Evolutionary conservation across 2,329 filamentous ascomycete species (phyloP), one percentile per base, ranked within the genome.

Genomic region (Paraconiothyrium brasiliense): DNA sequence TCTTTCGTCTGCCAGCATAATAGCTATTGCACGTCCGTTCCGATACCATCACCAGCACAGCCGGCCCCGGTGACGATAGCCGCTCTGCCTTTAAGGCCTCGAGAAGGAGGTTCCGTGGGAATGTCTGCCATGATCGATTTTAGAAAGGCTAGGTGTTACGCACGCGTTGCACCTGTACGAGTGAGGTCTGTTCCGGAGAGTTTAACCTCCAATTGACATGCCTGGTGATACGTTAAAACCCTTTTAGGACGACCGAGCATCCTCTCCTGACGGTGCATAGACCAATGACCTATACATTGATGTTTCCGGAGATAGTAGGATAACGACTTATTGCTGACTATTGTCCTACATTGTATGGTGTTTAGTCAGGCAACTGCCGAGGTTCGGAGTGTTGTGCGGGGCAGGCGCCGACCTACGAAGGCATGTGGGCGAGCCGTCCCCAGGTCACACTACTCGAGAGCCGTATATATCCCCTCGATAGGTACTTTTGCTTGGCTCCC

Each of bases 1-100:
- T 9, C 87, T 86, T 30, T 88, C 86, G 54, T 85, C 81, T 4
- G 87, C 86, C 1, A 90, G 79, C 34, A 90, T 80, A 48, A 90
- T 84, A 2, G 87, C 84, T 58, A 84, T 84, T 0, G 83, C 87
- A 39, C 84, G 82, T 0, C 86, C 87, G 65, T 89, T 4, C 87
- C 87, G 48, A 89, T 86, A 0, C 86, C 87, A 44, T 86, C 83
- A 34, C 82, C 84, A 27, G 79, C 76, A 57, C 83, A 84, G 16
- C 87, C 86, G 14, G 87, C 86, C n/a, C 86, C 86, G 0, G 86
- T 87, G 32, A 89, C 83, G 56, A 89, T 86, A 48, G 85, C 84
- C 16, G 84, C 81, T 62, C 82, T 80, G 37, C 75, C 77, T 20
- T 67, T 66, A 0, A 84, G 74, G 10, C 79, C 81, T 9, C 81